These are phyloP conservation scores for Vaccinium vitisidaea DNA, from an alignment of 148 eudicot species.

Conservation along the genomic window DNA sequence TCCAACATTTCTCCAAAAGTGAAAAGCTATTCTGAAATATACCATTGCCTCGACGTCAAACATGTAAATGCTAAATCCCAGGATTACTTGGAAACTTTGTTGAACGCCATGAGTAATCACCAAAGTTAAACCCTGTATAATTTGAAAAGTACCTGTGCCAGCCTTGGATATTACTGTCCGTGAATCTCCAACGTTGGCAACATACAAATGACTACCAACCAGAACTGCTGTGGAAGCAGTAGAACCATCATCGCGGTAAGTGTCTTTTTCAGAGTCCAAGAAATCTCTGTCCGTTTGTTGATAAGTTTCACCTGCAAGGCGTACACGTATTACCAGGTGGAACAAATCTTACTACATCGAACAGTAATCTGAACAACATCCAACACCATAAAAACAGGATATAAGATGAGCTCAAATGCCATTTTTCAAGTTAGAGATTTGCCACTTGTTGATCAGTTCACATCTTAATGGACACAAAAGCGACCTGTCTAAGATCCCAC, in stretches of 20 bases:
- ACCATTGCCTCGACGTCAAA: not conserved
- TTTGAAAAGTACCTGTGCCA: conserved; percentile 61
- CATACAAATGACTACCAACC: conserved; percentile 87
- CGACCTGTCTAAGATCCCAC: not conserved
- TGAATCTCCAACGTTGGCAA: conserved; percentile 99
- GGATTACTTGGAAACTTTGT: not conserved
- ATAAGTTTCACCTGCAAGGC: conserved; percentile 76
- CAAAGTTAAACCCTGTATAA: conserved; percentile 11
- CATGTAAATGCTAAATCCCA: not conserved
- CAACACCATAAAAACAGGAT: not conserved
- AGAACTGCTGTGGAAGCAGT: conserved; percentile 97
- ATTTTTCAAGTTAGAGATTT: not conserved
- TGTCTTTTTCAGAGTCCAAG: conserved; percentile 87
- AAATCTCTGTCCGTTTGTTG: conserved; percentile 72
- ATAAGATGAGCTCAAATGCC: not conserved
- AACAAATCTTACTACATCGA: not conserved
- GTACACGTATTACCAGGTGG: conserved; percentile 19
- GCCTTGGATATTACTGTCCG: conserved; percentile 83
- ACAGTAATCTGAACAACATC: not conserved
- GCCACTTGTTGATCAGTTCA: not conserved
- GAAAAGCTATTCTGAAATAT: not conserved
- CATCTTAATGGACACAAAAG: not conserved
- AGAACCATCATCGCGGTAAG: conserved; percentile 92
- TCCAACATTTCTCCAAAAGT: not conserved
- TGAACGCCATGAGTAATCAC: conserved; percentile 9